phyloP scores from a whole-genome alignment of 2,329 filamentous ascomycete species.

The Botrytis pseudocinerea region DNA sequence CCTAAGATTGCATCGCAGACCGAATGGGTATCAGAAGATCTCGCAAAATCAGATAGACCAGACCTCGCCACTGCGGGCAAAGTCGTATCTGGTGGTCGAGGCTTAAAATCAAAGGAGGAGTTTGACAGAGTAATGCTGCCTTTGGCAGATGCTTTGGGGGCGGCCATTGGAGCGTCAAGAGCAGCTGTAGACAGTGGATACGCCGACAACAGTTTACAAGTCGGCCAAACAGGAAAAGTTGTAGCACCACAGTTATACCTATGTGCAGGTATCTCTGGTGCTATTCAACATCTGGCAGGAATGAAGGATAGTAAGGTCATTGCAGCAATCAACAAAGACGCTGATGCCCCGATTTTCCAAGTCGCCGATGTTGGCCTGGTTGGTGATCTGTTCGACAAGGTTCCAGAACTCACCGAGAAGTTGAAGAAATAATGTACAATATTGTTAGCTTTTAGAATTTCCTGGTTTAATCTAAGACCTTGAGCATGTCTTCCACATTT shows the following conservation, averaged over 20 bases:
- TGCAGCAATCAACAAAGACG: constrained; percentile 97
- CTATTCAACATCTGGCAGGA: constrained; percentile 95
- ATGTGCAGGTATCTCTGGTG: constrained; percentile 92
- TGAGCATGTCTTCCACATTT: constrained; percentile 58
- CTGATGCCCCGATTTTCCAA: constrained; percentile 97
- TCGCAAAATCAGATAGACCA: constrained; percentile 89
- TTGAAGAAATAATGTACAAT: constrained; percentile 56
- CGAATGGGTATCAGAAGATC: constrained; percentile 92
- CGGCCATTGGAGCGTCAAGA: constrained; percentile 92
- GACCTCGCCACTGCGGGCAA: constrained; percentile 86
- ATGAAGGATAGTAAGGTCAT: constrained; percentile 99
- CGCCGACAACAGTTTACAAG: constrained; percentile 96
- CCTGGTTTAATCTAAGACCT: constrained; percentile 46
- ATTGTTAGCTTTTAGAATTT: constrained; percentile 25
- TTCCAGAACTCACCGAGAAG: constrained; percentile 95
- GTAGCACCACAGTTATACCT: constrained; percentile 95
- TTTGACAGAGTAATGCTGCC: constrained; percentile 93
- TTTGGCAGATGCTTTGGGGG: constrained; percentile 86
- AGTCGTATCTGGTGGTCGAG: constrained; percentile 91
- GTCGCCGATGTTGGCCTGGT: constrained; percentile 95
- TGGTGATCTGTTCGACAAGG: constrained; percentile 92
- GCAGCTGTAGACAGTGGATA: constrained; percentile 97
- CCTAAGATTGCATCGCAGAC: constrained; percentile 71
- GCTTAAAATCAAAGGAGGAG: constrained; percentile 96
- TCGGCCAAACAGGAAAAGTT: constrained; percentile 98